Evolutionary conservation across 106 monocot genomes (phyloP).

Genomic region (Phalaenopsis aphrodite): DNA sequence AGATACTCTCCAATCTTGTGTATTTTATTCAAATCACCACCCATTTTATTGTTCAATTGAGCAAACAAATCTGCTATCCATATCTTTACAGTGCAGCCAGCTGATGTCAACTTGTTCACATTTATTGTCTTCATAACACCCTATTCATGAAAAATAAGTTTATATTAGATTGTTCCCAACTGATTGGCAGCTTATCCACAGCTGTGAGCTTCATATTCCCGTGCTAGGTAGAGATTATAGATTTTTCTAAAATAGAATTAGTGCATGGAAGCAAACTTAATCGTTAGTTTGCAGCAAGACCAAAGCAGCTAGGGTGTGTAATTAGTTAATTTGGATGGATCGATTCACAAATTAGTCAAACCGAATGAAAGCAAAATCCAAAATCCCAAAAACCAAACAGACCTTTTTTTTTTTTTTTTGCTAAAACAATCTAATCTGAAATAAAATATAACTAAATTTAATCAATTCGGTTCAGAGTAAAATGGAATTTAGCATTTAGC

Average conservation of each 20-base stretch:
- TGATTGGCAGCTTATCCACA: neutral
- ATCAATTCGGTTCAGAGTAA: too few relatives aligned
- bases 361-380: too few relatives aligned
- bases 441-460: too few relatives aligned
- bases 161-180: neutral
- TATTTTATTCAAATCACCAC: constrained; percentile 90
- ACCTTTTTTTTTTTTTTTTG: too few relatives aligned
- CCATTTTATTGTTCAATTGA: constrained; percentile 95
- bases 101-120: constrained; percentile 78
- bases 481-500: too few relatives aligned
- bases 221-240: neutral
- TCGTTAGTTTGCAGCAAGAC: neutral
- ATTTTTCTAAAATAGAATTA: neutral
- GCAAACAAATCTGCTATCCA: constrained; percentile 99
- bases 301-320: too few relatives aligned
- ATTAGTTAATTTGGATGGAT: too few relatives aligned
- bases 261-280: neutral
- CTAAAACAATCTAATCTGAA: too few relatives aligned
- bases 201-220: neutral
- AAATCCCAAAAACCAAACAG: too few relatives aligned
- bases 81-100: constrained; percentile 86
- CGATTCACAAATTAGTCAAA: too few relatives aligned
- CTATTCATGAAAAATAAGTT: constrained; percentile 19
- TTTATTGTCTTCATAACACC: constrained; percentile 86
- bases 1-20: constrained; percentile 72